Evolutionary conservation across 2,329 filamentous ascomycete genomes (phyloP), one percentile per base, ranked within the genome.

Genomic region (Cryphonectria radicalis): DNA sequence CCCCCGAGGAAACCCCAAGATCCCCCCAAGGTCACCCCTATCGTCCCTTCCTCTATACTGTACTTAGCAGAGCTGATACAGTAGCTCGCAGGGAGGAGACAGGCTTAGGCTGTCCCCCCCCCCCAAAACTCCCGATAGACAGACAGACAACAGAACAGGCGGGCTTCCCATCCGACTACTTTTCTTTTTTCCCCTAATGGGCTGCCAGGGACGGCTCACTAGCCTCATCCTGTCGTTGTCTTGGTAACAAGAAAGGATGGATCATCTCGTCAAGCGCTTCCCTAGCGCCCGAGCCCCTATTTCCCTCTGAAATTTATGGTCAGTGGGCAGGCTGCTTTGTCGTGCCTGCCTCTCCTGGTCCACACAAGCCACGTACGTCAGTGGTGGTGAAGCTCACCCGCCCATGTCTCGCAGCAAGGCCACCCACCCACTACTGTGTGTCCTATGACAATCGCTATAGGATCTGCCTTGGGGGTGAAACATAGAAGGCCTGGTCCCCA

Each of bases 61-160:
- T 50, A 50, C 43, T 50, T 1, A 7, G 46, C 22, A 63, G 43
- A 62, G 68, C 63, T 70, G 68, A 67, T 42, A 60, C 68, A 70
- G 68, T 67, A 67, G 68, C 40, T 43, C 32, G 37, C 19, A 3
- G 22, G 28, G 59, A 35, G 32, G 7, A 17, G 8, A 40, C 32
- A 62, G 19, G 32, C 32, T 62, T 32, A 13, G 35, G 22, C 32
- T 60, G 17, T 40, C 0, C 32, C 35, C 46, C 32, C 35, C n/a
- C 25, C 35, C 32, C 32, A 3, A 32, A 32, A 32, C 32, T 32
- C 32, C 32, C 28, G 57, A 10, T 14, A n/a, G 32, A 42, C 5
- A n/a, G 35, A 63, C 60, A 14, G 6, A 19, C 59, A 35, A 63
- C 32, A 37, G 19, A 50, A 50, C 6, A 1, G 11, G 40, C 19